A percentile compares a stretch with the other conserved stretches of the same genome.
These are phyloP conservation scores for Trapa incisa DNA, from an alignment of 345 rosid species.

Conservation along the genomic window DNA sequence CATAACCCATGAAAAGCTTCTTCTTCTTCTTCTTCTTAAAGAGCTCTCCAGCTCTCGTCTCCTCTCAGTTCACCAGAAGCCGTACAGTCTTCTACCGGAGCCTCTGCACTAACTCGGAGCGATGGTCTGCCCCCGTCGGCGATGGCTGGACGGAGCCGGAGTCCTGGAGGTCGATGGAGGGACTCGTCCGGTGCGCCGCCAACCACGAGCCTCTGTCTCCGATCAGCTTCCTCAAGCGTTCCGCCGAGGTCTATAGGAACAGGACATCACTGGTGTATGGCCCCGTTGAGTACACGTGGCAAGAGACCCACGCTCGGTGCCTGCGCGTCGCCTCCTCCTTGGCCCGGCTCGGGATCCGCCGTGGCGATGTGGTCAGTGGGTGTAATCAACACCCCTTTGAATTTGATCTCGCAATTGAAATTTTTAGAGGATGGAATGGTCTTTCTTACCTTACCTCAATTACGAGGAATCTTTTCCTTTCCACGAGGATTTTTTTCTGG, in stretches of 20 bases:
- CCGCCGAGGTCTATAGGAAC: conserved; percentile 58
- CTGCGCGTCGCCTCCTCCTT: conserved; percentile 63
- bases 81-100: not conserved
- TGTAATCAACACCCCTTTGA: not conserved
- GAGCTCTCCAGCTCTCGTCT: not conserved
- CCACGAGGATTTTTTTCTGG: too few species aligned
- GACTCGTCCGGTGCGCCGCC: conserved; percentile 43
- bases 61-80: not conserved
- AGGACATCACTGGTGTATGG: conserved; percentile 47
- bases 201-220: conserved; percentile 59
- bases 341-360: conserved; percentile 37
- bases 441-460: too few species aligned
- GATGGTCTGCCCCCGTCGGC: not conserved
- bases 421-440: not conserved
- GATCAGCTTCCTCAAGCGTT: conserved; percentile 55
- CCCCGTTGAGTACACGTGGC: conserved; percentile 38
- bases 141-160: conserved; percentile 3
- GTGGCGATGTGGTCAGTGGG: conserved; percentile 52
- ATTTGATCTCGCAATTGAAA: not conserved
- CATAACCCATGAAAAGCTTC: not conserved
- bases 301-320: conserved; percentile 51
- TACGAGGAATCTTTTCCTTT: too few species aligned
- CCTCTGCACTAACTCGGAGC: not conserved
- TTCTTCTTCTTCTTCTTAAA: not conserved
- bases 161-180: conserved; percentile 44